phyloP scores from a whole-genome alignment of 2,329 filamentous ascomycete genomes.

The Fonsecaea pugnacius region DNA sequence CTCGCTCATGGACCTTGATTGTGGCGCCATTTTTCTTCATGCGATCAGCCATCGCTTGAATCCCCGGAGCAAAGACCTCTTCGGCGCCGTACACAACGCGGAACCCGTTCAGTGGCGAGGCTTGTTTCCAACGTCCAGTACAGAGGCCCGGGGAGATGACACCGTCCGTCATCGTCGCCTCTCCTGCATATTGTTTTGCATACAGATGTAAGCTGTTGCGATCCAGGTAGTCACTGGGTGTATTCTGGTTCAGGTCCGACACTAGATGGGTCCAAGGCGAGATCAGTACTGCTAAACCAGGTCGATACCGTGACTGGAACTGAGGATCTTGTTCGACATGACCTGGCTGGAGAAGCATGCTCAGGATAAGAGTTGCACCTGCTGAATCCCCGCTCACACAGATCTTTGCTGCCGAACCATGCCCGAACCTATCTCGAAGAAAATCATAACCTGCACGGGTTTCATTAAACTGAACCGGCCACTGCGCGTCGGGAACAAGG shows the following conservation, averaged over 20 bases:
- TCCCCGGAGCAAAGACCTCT: conserved; percentile 76
- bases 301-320: conserved; percentile 42
- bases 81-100: conserved; percentile 74
- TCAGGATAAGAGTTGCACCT: conserved; percentile 73
- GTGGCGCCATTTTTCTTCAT: conserved; percentile 59
- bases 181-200: conserved; percentile 69
- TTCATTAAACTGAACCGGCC: conserved; percentile 74
- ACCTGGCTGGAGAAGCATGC: conserved; percentile 69
- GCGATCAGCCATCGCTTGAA: conserved; percentile 62
- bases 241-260: conserved; percentile 69
- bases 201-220: conserved; percentile 68
- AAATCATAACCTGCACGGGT: conserved; percentile 67
- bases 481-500: conserved; percentile 73
- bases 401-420: conserved; percentile 54
- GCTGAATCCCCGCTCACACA: conserved; percentile 80
- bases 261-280: conserved; percentile 80
- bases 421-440: conserved; percentile 33
- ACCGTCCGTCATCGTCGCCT: conserved; percentile 58
- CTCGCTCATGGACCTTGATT: conserved; percentile 64
- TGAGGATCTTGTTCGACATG: conserved; percentile 44
- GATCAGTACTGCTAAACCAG: conserved; percentile 71
- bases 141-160: conserved; percentile 69
- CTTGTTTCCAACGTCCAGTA: conserved; percentile 66
- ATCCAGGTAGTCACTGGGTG: conserved; percentile 75
- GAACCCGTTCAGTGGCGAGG: conserved; percentile 69